Base-by-base conservation (phyloP, 768 basidiomycete species). In the Lactarius trivialis region DNA sequence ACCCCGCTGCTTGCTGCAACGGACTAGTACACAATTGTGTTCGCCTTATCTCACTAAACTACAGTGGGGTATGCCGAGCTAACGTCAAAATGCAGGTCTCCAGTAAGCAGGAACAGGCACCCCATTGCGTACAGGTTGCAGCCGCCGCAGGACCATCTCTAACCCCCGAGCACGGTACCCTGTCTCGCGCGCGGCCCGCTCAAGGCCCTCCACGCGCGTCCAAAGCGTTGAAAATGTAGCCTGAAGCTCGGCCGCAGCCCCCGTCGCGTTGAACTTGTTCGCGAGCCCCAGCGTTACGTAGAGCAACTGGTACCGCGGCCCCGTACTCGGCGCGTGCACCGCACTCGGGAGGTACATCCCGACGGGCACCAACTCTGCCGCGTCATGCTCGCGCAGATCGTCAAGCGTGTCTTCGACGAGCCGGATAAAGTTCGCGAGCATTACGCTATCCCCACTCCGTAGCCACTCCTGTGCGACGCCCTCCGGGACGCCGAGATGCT, bases 261-360 rank as follows among this genome's bases (percentile, higher is more conserved):
- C 36, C 21, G 45, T 52, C 9, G 57, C 45, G n/a, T 26, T 45
- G 17, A 59, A 55, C 45, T 63, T 63, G 57, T 63, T 63, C 52
- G n/a, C 62, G 12, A 55, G 6, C 7, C 53, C 53, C 17, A 63
- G 26, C 15, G 57, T 48, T 14, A 36, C 30, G 36, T 59, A 34
- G 7, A 59, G 34, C 24, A 63, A 19, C 17, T 58, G 52, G 37
- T 59, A 26, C 12, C 12, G 28, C 37, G 43, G 24, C 12, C 34
- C 6, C 6, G 19, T 4, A 17, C 1, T n/a, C n/a, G n/a, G n/a
- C n/a, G n/a, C n/a, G n/a, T n/a, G n/a, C n/a, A n/a, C n/a, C n/a
- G n/a, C n/a, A n/a, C n/a, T 17, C 4, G 6, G 9, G 14, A 19
- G 0, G 28, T 28, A 5, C 26, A 3, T 17, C 36, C 26, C 45